Evolutionary conservation across 169 alveolate species (phyloP), one percentile per base, ranked within the genome.

Genomic region (Toxoplasma gondii): DNA sequence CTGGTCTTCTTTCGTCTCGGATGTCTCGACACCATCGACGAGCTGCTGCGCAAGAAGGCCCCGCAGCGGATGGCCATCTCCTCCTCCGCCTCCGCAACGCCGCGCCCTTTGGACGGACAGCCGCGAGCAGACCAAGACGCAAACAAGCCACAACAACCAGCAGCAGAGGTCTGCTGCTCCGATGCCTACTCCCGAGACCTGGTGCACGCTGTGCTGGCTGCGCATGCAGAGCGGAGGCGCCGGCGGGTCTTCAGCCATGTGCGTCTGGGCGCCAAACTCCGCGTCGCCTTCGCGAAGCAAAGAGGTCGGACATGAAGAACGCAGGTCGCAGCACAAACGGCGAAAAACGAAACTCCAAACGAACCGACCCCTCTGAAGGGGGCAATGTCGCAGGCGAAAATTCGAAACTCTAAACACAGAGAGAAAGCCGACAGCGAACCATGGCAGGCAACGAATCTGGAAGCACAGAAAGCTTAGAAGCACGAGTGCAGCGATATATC

Each of bases 1-100:
- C 86, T 41, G n/a, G 86, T 78, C 45, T 78, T 78, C 86, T 78
- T 78, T n/a, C 86, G 86, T 27, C 86, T 78, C 86, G 86, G 86
- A 45, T 78, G 86, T n/a, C 39, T 78, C 27, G 86, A 78, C 86
- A 78, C 43, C 86, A 2, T 78, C 39, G 86, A 78, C 45, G 49
- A 78, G 45, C 44, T 78, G 39, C 43, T 78, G 49, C 86, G 22
- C 74, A 78, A 78, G 24, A 78, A 36, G 31, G 39, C 24, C 10
- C 24, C 45, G 39, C 44, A 19, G 49, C 45, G 39, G n/a, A 64
- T 64, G n/a, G n/a, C 27, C 78, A 22, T 64, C 78, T 22, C 27
- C 78, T 64, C 17, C n/a, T 22, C 17, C 27, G 27, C 78, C 78
- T 22, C 78, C 78, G n/a, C n/a, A 64, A 22, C n/a, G n/a, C 78